phyloP scores from a whole-genome alignment of 106 monocot species.

The Apostasia shenzhenica region DNA sequence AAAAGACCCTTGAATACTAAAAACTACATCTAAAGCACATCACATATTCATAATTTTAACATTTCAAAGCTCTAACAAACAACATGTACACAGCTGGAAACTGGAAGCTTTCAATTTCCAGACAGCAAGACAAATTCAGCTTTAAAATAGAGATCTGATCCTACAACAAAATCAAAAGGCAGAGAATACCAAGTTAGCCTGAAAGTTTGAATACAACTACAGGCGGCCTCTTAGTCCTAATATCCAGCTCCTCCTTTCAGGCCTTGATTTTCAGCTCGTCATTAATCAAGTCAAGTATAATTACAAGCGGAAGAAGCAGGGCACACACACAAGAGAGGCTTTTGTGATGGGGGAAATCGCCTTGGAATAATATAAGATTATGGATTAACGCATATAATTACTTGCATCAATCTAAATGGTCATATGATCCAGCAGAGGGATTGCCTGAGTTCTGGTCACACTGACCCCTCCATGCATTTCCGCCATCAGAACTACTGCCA shows the following conservation, averaged over 20 bases:
- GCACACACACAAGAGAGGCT: neutral
- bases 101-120: neutral
- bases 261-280: neutral
- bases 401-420: slow-evolving; percentile 37
- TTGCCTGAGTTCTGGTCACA: slow-evolving; percentile 50
- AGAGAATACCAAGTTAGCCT: neutral
- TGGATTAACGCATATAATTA: no score
- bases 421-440: slow-evolving; percentile 51
- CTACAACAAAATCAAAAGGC: neutral
- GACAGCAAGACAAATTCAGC: slow-evolving; percentile 4
- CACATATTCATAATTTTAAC: no score
- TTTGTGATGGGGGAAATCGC: neutral
- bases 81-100: slow-evolving; percentile 2
- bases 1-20: no score
- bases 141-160: neutral
- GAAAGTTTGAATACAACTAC: neutral
- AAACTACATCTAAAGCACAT: no score
- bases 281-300: neutral
- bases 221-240: neutral
- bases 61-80: neutral
- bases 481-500: slow-evolving; percentile 67
- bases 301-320: neutral
- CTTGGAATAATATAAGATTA: neutral
- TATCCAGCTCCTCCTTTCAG: neutral
- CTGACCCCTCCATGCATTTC: slow-evolving; percentile 62